Conservation (phyloP, 108 stramenopile genomes). For the Cyclotella kingstonii region DNA sequence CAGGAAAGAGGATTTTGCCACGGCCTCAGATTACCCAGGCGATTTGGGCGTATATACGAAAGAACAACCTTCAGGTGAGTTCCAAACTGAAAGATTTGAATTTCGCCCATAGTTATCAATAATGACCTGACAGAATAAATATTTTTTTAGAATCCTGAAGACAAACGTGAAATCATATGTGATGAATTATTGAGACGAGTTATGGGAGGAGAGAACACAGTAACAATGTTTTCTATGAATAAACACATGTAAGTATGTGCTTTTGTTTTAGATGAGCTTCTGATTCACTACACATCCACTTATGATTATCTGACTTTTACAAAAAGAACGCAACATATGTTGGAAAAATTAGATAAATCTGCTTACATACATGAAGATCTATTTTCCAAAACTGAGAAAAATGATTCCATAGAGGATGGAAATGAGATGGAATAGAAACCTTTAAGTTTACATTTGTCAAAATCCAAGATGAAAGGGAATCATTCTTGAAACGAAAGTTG, state of each 20-base stretch:
- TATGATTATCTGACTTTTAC: constrained; percentile 6
- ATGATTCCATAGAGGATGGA: background rate
- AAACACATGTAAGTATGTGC: constrained; percentile 45
- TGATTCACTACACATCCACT: background rate
- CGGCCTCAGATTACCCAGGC: constrained; percentile 80
- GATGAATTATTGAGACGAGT: constrained; percentile 67
- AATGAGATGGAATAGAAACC: too few species aligned
- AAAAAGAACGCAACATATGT: constrained; percentile 67
- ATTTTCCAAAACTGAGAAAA: constrained; percentile 11
- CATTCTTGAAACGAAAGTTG: too few species aligned
- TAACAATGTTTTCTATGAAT: constrained; percentile 92
- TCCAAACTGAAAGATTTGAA: background rate
- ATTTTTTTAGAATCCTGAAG: constrained; percentile 75
- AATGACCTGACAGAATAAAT: too few species aligned
- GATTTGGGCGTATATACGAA: constrained; percentile 86
- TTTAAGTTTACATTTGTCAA: too few species aligned
- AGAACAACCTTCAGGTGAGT: constrained; percentile 71
- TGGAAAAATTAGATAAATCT: constrained; percentile 74
- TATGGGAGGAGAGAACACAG: constrained; percentile 71
- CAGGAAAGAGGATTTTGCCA: constrained; percentile 64
- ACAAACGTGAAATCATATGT: constrained; percentile 87
- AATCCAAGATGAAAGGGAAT: too few species aligned
- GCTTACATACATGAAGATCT: constrained; percentile 34
- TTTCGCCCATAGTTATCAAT: too few species aligned
- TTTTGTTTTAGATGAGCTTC: background rate